Percentiles rank a stretch among this genome's conserved stretches.
Evolutionary conservation across 306 rosid genomes (phyloP).

Genomic region (Prunus persica): Prunus_persica_NCBIv2 NC_034009.1:11423001-11423500

Average conservation of each 20-base stretch:
- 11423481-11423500: not conserved
- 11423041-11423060: rapidly evolving
- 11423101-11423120: no score
- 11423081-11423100: no score
- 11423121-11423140: no score
- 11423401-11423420: not conserved
- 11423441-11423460: not conserved
- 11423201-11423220: not conserved
- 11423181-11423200: not conserved
- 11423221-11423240: not conserved
- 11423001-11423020: no score
- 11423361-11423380: not conserved
- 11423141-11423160: no score
- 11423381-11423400: not conserved
- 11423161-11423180: not conserved
- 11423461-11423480: not conserved
- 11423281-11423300: not conserved
- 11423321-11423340: not conserved
- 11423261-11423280: not conserved
- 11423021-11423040: no score
- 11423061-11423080: no score
- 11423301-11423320: not conserved
- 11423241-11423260: not conserved
- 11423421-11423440: not conserved
- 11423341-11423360: not conserved